Evolutionary conservation across 2,329 filamentous ascomycete genomes (phyloP), one percentile per base, ranked within the genome.

Genomic region (Cercospora citrullina): DNA sequence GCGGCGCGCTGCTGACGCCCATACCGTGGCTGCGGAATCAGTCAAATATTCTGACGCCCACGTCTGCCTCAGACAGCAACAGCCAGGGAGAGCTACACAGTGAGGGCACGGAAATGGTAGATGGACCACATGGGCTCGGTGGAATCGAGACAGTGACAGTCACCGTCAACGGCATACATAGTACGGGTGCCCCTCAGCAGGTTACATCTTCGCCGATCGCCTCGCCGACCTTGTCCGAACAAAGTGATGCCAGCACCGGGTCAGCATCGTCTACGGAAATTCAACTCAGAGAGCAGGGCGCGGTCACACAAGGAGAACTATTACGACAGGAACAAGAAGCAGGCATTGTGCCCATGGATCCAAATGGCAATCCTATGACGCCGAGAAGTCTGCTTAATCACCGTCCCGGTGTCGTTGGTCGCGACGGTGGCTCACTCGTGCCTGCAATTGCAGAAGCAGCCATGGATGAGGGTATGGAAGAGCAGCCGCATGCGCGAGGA

Each of bases 1-100:
- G 94, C 23, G 95, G 95, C 6, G 95, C 95, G 0, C 84, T 97
- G 18, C 84, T 99, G 60, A 98, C 94, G 0, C 95, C 94, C 0
- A 98, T 99, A 66, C 92, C 94, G 0, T 99, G 95, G 95, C 82
- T 98, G 61, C 70, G 75, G 14, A 72, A 74, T 59, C 69, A 72
- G 62, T 63, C 64, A 30, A 67, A 66, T 21, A 42, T 72, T 12
- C 39, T 69, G 21, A 64, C 65, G 1, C 65, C 66, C 14, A 63
- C 68, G 8, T 59, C 68, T 10, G 30, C 69, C 21, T 55, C 68
- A 28, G 72, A 69, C 3, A 71, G 70, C 28, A 76, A 67, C 78
- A 80, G 73, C 66, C 75, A 73, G 74, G 80, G 75, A 31, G 87
- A 90, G 73, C 83, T 91, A 21, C 87, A 87, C 71, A 92, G 89